Conservation (phyloP, 2,329 filamentous ascomycete genomes). For the Aspergillus pseudoterreus region DNA sequence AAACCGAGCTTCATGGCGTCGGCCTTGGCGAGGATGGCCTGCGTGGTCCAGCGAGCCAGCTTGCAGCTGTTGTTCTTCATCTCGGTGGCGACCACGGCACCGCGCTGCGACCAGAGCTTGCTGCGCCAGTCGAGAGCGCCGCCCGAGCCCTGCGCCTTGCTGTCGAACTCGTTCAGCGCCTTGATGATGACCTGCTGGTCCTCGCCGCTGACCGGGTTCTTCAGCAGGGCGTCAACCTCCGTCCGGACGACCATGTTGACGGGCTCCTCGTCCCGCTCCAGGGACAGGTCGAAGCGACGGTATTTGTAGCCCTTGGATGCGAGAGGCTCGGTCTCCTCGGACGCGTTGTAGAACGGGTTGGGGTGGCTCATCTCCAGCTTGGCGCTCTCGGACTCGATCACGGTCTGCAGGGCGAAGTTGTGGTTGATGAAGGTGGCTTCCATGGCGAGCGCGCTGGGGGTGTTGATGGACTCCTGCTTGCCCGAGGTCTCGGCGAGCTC, state of each 20-base stretch:
- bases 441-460: slow-evolving; percentile 84
- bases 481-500: slow-evolving; percentile 68
- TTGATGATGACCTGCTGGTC: slow-evolving; percentile 91
- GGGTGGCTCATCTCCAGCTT: slow-evolving; percentile 82
- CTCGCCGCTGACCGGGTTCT: slow-evolving; percentile 87
- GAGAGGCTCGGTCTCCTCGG: slow-evolving; percentile 87
- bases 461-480: slow-evolving; percentile 92
- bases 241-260: slow-evolving; percentile 90
- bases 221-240: slow-evolving; percentile 91
- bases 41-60: slow-evolving; percentile 94
- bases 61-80: slow-evolving; percentile 99
- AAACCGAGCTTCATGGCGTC: slow-evolving; percentile 99
- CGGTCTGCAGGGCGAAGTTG: slow-evolving; percentile 96
- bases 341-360: slow-evolving; percentile 96
- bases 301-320: slow-evolving; percentile 99
- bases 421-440: slow-evolving; percentile 99
- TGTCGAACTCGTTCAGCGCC: slow-evolving; percentile 98
- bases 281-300: slow-evolving; percentile 90
- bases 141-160: slow-evolving; percentile 91
- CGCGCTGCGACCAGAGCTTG: slow-evolving; percentile 90
- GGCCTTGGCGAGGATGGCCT: slow-evolving; percentile 94
- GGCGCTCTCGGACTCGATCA: slow-evolving; percentile 71
- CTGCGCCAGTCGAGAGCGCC: slow-evolving; percentile 95
- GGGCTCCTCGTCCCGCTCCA: slow-evolving; percentile 86
- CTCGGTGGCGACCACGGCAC: slow-evolving; percentile 95